These are phyloP conservation scores for Capillidium rhysosporum DNA, from an alignment of 371 early-diverging fungal species.

Conservation along the genomic window DNA sequence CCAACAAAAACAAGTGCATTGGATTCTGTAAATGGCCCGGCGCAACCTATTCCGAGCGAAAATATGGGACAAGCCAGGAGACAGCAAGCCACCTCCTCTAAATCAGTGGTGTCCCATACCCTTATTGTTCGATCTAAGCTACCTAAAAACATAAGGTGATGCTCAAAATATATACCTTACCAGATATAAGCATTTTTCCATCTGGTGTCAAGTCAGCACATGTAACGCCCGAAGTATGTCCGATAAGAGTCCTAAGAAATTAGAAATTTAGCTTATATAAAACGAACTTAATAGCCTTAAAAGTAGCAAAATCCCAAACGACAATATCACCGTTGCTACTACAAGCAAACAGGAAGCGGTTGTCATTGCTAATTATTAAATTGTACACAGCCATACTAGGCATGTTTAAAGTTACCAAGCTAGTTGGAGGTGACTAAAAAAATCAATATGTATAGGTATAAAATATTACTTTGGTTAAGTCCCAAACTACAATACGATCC, in stretches of 20 bases:
- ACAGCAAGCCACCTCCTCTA: neutral
- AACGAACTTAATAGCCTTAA: neutral
- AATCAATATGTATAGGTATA: neutral
- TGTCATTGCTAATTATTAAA: neutral
- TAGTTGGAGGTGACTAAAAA: neutral
- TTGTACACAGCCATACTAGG: neutral
- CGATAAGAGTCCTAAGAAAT: neutral
- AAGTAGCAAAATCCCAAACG: slow-evolving; percentile 1
- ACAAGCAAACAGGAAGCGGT: neutral
- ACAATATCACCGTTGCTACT: neutral
- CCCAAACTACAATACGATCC: slow-evolving; percentile 1
- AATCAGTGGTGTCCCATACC: neutral
- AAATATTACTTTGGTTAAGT: neutral
- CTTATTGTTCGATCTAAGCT: slow-evolving; percentile 1
- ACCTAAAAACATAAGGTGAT: neutral
- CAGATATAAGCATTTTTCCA: neutral
- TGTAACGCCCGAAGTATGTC: slow-evolving; percentile 2
- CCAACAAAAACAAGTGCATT: neutral
- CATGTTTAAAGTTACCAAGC: neutral
- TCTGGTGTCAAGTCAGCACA: slow-evolving; percentile 1
- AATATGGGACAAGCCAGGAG: neutral
- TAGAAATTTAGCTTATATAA: neutral
- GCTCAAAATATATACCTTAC: neutral
- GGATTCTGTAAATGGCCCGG: neutral
- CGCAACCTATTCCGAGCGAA: slow-evolving; percentile 1